Evolutionary conservation across 371 early-diverging fungal species (phyloP).

Genomic region (Amoeboaphelidium protococcarum): DNA sequence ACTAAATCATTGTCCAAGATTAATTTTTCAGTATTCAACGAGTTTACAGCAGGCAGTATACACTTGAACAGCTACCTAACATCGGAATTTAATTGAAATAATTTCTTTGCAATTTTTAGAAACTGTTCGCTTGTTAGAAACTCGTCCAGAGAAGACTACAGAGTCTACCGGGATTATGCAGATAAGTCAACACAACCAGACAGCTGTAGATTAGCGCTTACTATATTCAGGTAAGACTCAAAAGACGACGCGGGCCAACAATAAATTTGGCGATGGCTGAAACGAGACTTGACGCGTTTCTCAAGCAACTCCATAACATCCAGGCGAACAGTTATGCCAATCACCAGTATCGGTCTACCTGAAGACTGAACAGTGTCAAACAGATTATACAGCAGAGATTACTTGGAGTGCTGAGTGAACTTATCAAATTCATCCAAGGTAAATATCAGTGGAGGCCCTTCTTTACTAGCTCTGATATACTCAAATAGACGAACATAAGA

Average conservation of each 20-base stretch:
- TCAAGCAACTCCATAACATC: slow-evolving; percentile 58
- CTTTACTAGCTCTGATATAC: slow-evolving; percentile 55
- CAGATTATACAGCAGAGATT: slow-evolving; percentile 64
- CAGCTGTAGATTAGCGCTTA: no score
- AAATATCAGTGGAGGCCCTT: slow-evolving; percentile 57
- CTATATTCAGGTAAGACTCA: no score
- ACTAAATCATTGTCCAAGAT: no score
- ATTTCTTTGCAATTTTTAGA: no score
- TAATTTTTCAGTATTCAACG: no score
- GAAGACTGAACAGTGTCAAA: slow-evolving; percentile 67
- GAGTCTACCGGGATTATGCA: no score
- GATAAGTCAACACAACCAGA: no score
- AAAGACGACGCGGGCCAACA: slow-evolving; percentile 27
- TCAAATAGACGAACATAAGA: slow-evolving; percentile 78
- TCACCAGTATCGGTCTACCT: slow-evolving; percentile 51
- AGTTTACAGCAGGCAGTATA: no score
- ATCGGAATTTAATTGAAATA: no score
- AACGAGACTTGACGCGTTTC: slow-evolving; percentile 80
- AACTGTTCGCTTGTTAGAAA: no score
- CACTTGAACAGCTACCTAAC: no score
- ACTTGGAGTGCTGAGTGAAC: slow-evolving; percentile 64
- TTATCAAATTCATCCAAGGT: slow-evolving; percentile 69
- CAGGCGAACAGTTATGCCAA: slow-evolving; percentile 59
- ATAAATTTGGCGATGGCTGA: slow-evolving; percentile 58
- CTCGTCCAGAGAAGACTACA: no score